Evolutionary conservation across 768 basidiomycete species (phyloP).

Genomic region (Boletus rubroflammeus): DNA sequence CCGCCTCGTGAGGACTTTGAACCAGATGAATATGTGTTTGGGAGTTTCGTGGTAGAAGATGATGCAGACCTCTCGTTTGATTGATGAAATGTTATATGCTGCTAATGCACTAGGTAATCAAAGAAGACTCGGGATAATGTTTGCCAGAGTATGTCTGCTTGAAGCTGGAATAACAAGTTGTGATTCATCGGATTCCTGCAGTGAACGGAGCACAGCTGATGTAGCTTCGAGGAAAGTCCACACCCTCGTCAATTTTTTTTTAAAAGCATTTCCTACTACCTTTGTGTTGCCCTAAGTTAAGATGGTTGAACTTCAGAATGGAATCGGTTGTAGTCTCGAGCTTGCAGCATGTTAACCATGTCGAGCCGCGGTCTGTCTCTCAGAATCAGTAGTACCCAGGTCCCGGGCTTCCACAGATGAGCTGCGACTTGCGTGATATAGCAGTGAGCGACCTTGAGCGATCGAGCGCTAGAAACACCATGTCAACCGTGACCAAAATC

Average conservation of each 20-base stretch:
- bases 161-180: not conserved
- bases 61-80: slow-evolving; percentile 63
- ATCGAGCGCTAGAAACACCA: too few relatives aligned
- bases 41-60: slow-evolving; percentile 80
- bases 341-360: not conserved
- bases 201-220: not conserved
- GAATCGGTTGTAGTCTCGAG: not conserved
- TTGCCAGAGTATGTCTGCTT: not conserved
- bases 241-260: too few relatives aligned
- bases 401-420: not conserved
- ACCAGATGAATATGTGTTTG: slow-evolving; percentile 64
- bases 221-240: not conserved
- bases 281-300: too few relatives aligned
- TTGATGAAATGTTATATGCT: not conserved
- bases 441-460: too few relatives aligned
- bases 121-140: not conserved
- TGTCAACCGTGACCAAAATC: too few relatives aligned
- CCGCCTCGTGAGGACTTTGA: slow-evolving; percentile 50
- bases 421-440: too few relatives aligned
- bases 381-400: not conserved
- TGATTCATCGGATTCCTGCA: not conserved
- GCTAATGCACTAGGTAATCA: not conserved
- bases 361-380: not conserved
- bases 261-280: not conserved
- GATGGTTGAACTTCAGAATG: not conserved